Evolutionary conservation across 2,329 filamentous ascomycete species (phyloP).

Genomic region (Knufia fluminis): DNA sequence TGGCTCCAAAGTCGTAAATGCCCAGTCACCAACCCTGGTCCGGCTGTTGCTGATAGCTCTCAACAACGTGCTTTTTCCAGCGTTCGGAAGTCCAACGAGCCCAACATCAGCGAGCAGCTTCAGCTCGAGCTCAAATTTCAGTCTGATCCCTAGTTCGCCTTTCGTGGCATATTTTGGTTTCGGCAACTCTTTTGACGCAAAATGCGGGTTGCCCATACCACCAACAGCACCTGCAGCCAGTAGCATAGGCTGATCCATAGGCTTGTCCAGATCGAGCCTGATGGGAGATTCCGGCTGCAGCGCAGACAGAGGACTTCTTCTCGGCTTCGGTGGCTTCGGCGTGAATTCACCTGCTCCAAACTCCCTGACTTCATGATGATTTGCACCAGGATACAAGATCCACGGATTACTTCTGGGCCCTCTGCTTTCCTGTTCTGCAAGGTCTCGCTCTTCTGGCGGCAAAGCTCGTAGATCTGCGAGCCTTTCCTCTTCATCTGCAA

Average conservation of each 20-base stretch:
- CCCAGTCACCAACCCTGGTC: constrained; percentile 86
- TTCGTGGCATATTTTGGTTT: constrained; percentile 81
- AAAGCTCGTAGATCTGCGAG: constrained; percentile 24
- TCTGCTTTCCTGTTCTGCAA: constrained; percentile 23
- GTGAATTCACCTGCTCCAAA: constrained; percentile 12
- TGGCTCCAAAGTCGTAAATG: constrained; percentile 88
- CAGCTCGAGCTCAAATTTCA: constrained; percentile 79
- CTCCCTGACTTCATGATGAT: constrained; percentile 13
- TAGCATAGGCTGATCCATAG: constrained; percentile 74
- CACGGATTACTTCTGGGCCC: constrained; percentile 56
- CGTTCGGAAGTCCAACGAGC: constrained; percentile 88
- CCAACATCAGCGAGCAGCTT: constrained; percentile 94
- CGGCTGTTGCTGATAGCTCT: constrained; percentile 80
- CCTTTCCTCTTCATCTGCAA: constrained; percentile 54
- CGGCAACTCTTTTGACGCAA: constrained; percentile 63
- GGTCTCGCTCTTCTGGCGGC: constrained; percentile 31
- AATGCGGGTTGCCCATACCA: constrained; percentile 88
- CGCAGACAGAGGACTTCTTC: constrained; percentile 49
- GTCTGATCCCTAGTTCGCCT: constrained; percentile 67
- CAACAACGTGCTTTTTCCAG: constrained; percentile 87
- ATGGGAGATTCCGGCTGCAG: constrained; percentile 66
- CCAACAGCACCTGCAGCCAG: constrained; percentile 81
- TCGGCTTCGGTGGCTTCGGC: constrained; percentile 39
- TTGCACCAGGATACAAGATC: constrained; percentile 72
- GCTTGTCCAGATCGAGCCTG: constrained; percentile 60